Base-by-base conservation (phyloP, 768 basidiomycete species). In the Trametes punicea region DNA sequence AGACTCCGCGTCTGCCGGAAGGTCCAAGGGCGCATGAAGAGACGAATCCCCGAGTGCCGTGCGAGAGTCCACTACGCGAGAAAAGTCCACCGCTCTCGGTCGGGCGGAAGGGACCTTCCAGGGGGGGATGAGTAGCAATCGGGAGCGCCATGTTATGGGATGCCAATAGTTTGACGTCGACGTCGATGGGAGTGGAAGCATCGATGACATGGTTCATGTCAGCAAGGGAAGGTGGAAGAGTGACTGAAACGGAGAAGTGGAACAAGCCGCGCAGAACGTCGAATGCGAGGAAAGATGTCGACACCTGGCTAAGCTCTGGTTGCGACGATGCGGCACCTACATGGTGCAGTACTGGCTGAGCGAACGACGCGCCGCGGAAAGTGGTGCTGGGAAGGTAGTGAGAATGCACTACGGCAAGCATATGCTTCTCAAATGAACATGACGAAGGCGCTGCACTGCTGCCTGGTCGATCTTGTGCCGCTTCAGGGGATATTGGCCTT, bases 1-100 rank as follows among this genome's bases (percentile, higher is more conserved):
- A 85, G 4, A 82, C 68, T 4, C 80, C 82, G 2, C 82, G 74
- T 47, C 71, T 75, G 0, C 77, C 81, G 56, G 78, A 74, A 0
- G 73, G 67, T 6, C 82, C 82, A 3, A 84, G 62, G 2, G 70
- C 66, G 59, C 76, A 76, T 2, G 82, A 63, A 40, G 77, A 80
- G 29, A 83, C 71, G 56, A 83, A 83, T 3, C 79, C 79, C 4
- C 75, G 74, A 16, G 62, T 54, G 36, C 66, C 66, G 2, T 59
- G 51, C n/a, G 62, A 57, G 50, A 64, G 55, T 7, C 60, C 60
- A 41, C 62, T 62, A 55, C 61, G 48, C 46, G 63, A 27, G 64
- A 61, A 16, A 45, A 46, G 38, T 25, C 23, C 59, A n/a, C 56
- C 18, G 21, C 26, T 15, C 23, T 48, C 34, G 20, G 60, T 62